A percentile compares a stretch with the other conserved stretches of the same genome.
phyloP scores from a whole-genome alignment of 371 early-diverging fungal species.

The Mortierella polycephala region DNA sequence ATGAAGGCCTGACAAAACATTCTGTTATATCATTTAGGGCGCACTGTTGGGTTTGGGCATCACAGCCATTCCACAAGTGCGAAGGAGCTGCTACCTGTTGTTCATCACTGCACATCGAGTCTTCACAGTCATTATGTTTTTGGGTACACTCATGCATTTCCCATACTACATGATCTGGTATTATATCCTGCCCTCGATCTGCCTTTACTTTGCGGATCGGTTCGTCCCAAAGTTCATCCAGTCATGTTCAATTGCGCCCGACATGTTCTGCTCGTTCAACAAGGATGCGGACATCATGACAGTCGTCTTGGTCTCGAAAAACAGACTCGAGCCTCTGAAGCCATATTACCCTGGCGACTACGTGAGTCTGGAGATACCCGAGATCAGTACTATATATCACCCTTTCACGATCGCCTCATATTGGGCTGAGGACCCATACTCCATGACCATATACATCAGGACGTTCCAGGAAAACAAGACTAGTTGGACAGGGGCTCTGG shows the following conservation, averaged over 20 bases:
- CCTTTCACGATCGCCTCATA: constrained; percentile 52
- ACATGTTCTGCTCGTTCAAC: constrained; percentile 36
- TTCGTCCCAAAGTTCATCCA: constrained; percentile 48
- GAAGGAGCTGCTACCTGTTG: constrained; percentile 19
- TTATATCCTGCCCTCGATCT: constrained; percentile 40
- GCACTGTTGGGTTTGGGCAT: constrained; percentile 16
- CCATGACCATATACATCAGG: constrained; percentile 44
- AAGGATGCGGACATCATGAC: constrained; percentile 41
- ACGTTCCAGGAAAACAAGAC: constrained; percentile 29
- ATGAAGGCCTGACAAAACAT: neutral
- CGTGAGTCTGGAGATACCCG: constrained; percentile 37
- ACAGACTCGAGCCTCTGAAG: constrained; percentile 35
- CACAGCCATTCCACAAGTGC: constrained; percentile 26
- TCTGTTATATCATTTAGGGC: neutral
- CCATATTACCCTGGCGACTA: constrained; percentile 52
- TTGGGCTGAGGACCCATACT: constrained; percentile 50
- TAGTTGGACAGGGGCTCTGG: constrained; percentile 44
- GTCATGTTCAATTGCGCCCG: constrained; percentile 22
- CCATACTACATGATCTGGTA: constrained; percentile 38
- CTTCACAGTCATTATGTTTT: constrained; percentile 8
- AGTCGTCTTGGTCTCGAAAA: constrained; percentile 21
- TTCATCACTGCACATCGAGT: constrained; percentile 13
- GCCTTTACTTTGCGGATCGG: constrained; percentile 44
- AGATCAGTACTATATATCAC: constrained; percentile 32
- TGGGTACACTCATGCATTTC: constrained; percentile 18